Conservation (phyloP, 1,139 yeast species). For the Scheffersomyces lignicola region DNA sequence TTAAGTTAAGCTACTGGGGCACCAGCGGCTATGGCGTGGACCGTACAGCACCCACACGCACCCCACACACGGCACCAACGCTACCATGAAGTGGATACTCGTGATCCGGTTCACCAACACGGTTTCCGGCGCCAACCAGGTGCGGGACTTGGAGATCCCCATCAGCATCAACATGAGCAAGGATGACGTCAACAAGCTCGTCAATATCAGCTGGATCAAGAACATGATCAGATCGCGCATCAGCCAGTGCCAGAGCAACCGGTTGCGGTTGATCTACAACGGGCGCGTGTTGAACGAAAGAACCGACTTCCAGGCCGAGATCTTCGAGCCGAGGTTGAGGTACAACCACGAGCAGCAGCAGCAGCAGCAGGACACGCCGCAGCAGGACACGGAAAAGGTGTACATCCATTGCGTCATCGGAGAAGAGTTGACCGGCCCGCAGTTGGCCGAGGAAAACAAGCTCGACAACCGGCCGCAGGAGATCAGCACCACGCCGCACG, state of each 20-base stretch:
- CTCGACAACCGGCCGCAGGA: constrained; percentile 54
- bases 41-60: too few relatives aligned
- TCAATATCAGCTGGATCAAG: constrained; percentile 29
- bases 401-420: constrained; percentile 85
- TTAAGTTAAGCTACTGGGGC: too few relatives aligned
- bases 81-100: constrained; percentile 18
- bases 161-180: constrained; percentile 27
- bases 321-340: constrained; percentile 33
- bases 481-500: constrained; percentile 63
- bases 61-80: too few relatives aligned
- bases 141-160: constrained; percentile 32
- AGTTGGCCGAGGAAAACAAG: constrained; percentile 62
- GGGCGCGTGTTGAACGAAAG: constrained; percentile 69
- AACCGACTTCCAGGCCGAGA: constrained; percentile 55
- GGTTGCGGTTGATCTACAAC: constrained; percentile 70
- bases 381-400: constrained; percentile 22
- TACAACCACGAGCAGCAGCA: constrained; percentile 10
- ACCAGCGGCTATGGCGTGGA: too few relatives aligned
- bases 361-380: constrained; percentile 9
- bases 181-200: constrained; percentile 33
- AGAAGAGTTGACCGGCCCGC: constrained; percentile 58
- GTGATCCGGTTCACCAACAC: constrained; percentile 36
- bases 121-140: constrained; percentile 19
- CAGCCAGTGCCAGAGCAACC: constrained; percentile 33
- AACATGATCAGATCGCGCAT: constrained; percentile 28